Evolutionary conservation across 257 asterid species (phyloP).

Genomic region (Anisodus tanguticus): DNA sequence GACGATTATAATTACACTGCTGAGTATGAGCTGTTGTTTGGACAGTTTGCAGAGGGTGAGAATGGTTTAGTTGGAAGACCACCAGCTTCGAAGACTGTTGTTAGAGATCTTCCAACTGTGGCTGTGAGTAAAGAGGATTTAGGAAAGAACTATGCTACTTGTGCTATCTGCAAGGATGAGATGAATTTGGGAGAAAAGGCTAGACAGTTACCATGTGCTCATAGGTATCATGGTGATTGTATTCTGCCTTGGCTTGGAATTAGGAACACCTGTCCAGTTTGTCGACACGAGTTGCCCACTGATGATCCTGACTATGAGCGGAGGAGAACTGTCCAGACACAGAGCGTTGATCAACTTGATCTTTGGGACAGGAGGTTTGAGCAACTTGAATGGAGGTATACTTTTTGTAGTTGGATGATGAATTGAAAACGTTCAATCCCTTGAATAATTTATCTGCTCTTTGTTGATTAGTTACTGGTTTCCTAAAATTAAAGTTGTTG

Average conservation of each 20-base stretch:
- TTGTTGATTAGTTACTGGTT: conserved; percentile 16
- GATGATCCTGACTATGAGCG: conserved; percentile 65
- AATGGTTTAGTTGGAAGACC: conserved; percentile 38
- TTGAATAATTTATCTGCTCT: neutral
- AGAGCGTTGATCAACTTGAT: conserved; percentile 28
- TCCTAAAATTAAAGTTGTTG: neutral
- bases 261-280: conserved; percentile 71
- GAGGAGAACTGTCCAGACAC: conserved; percentile 37
- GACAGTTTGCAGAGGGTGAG: conserved; percentile 42
- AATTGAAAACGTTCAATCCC: neutral
- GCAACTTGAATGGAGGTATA: conserved; percentile 38
- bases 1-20: conserved; percentile 43
- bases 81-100: conserved; percentile 43
- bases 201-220: conserved; percentile 60
- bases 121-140: conserved; percentile 38
- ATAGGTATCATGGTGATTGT: conserved; percentile 62
- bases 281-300: conserved; percentile 68
- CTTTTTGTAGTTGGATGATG: neutral
- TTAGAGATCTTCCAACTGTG: conserved; percentile 41
- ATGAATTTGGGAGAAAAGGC: conserved; percentile 52
- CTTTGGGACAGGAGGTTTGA: conserved; percentile 5
- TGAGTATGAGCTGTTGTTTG: conserved; percentile 45
- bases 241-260: conserved; percentile 65
- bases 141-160: conserved; percentile 33
- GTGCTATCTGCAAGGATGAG: conserved; percentile 68